These are phyloP conservation scores for Fragilariopsis cylindrus DNA, from an alignment of 108 stramenopile species.

Conservation along the genomic window DNA sequence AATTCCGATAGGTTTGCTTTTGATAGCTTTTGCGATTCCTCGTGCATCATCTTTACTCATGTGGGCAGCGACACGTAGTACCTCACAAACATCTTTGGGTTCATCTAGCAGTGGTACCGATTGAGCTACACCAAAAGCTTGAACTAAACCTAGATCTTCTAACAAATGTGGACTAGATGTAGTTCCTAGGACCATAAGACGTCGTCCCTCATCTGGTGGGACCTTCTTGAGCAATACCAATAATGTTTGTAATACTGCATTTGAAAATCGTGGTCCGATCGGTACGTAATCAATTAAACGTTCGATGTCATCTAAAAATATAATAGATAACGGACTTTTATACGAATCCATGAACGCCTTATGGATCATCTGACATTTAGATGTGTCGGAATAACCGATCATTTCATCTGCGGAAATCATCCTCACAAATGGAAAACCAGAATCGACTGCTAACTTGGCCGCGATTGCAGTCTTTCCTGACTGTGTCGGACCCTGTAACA, in stretches of 20 bases:
- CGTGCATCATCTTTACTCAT: conserved; percentile 76
- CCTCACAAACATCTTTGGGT: conserved; percentile 80
- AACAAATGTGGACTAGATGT: conserved; percentile 86
- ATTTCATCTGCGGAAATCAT: conserved; percentile 97
- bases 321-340: conserved; percentile 94
- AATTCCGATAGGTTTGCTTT: conserved; percentile 92
- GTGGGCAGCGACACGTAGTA: conserved; percentile 83
- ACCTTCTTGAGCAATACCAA: conserved; percentile 96
- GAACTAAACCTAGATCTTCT: conserved; percentile 90
- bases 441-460: conserved; percentile 91
- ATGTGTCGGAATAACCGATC: conserved; percentile 89
- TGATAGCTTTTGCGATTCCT: conserved; percentile 86
- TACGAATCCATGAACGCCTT: conserved; percentile 97
- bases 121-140: conserved; percentile 91
- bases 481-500: conserved; percentile 82
- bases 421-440: conserved; percentile 94
- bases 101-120: conserved; percentile 84
- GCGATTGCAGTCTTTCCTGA: conserved; percentile 98
- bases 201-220: conserved; percentile 88
- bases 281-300: conserved; percentile 97
- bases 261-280: conserved; percentile 96
- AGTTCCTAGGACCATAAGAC: conserved; percentile 93
- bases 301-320: conserved; percentile 98
- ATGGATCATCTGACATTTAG: conserved; percentile 89
- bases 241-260: conserved; percentile 96